phyloP scores from a whole-genome alignment of 805 yeast genomes.

The Yarrowia alimentaria region DNA sequence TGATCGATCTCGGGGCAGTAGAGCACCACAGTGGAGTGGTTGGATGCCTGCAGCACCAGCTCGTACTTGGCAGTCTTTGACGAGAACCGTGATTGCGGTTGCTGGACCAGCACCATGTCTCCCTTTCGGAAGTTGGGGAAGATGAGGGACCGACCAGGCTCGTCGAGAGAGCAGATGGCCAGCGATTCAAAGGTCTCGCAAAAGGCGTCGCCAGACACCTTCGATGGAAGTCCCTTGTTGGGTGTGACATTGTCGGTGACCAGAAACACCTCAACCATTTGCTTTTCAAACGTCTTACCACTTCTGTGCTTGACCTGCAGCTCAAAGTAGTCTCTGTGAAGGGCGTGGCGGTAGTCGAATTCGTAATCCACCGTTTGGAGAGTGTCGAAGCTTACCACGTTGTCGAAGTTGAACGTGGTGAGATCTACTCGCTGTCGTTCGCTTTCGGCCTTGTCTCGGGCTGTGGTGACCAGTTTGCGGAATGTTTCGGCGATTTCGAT shows the following conservation, averaged over 20 bases:
- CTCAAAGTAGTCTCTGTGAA: constrained; percentile 28
- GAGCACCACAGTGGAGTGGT: constrained; percentile 10
- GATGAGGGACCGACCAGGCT: constrained; percentile 27
- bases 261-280: constrained; percentile 28
- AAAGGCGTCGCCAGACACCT: constrained; percentile 23
- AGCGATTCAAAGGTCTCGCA: neutral
- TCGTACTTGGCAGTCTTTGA: constrained; percentile 16
- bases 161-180: constrained; percentile 27
- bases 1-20: constrained; percentile 26
- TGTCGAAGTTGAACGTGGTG: constrained; percentile 26
- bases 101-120: constrained; percentile 18
- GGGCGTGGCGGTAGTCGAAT: constrained; percentile 14
- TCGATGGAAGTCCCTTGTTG: constrained; percentile 18
- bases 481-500: constrained; percentile 3
- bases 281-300: constrained; percentile 22
- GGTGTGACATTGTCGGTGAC: constrained; percentile 6
- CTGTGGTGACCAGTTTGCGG: neutral
- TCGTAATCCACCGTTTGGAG: constrained; percentile 9
- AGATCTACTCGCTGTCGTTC: constrained; percentile 21
- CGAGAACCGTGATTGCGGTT: constrained; percentile 18
- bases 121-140: constrained; percentile 21
- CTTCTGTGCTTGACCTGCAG: constrained; percentile 22
- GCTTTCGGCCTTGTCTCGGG: constrained; percentile 14
- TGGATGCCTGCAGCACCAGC: constrained; percentile 19
- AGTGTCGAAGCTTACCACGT: constrained; percentile 19